Evolutionary conservation across 2,329 filamentous ascomycete genomes (phyloP), one percentile per base, ranked within the genome.

Genomic region (Calonectria hongkongensis): DNA sequence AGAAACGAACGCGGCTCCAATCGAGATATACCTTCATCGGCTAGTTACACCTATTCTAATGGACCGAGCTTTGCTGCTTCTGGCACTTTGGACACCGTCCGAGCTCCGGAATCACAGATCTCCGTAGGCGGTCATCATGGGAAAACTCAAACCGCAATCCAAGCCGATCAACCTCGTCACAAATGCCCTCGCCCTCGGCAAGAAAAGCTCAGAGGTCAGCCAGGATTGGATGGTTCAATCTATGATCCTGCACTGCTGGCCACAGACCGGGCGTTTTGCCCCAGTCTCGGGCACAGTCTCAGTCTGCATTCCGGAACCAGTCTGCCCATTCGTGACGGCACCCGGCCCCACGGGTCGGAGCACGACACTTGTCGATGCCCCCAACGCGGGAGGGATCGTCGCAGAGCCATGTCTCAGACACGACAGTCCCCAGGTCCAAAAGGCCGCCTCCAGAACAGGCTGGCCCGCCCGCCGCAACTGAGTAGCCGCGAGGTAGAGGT

Each of bases 361-460:
- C 74, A 70, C 70, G 30, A 73, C 73, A 73, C 58, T 58, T 58
- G 27, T 60, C 54, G 45, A 62, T 66, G 41, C 48, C 56, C 65
- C 58, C 33, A 73, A 69, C 56, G 43, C 63, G 60, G 48, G 67
- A 66, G 70, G 64, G 47, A 75, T 78, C 65, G 51, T 68, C 72
- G 45, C 9, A 39, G 63, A 71, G 54, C 47, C 48, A 66, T 79
- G 76, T 79, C 76, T 78, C 63, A 74, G 69, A 70, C 68, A 72
- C 50, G 43, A 51, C 73, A n/a, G 66, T 62, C 56, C 36, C 27
- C 41, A 47, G 41, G 54, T 54, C 47, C 15, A 47, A 63, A 63
- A 27, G 60, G 56, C 73, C 70, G 68, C 67, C 63, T 64, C 63
- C 41, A 64, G 51, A 60, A 58, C 66, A 51, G 63, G 58, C 66